Conservation (phyloP, 2,329 filamentous ascomycete genomes). For the Nothopassalora personata region DNA sequence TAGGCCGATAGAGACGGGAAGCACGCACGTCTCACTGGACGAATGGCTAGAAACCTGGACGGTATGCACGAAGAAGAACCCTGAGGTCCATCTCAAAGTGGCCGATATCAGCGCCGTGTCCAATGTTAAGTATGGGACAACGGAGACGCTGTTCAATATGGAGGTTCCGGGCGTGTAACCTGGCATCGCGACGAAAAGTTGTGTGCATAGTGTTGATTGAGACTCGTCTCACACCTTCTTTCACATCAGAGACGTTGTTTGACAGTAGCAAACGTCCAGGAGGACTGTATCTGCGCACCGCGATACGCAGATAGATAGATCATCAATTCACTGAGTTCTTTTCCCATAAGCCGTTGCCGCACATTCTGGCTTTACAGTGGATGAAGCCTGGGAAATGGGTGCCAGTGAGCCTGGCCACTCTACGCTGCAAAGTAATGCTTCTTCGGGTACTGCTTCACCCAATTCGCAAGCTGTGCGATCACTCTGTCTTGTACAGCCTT, state of each 20-base stretch:
- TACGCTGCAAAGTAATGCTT: constrained; percentile 16
- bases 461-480: constrained; percentile 48
- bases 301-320: too few relatives aligned
- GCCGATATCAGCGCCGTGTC: background rate
- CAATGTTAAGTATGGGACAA: background rate
- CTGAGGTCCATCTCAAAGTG: background rate
- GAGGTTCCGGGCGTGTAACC: background rate
- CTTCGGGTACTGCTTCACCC: constrained; percentile 46
- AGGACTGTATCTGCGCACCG: too few relatives aligned
- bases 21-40: background rate
- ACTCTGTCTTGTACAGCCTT: constrained; percentile 47
- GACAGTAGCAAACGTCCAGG: too few relatives aligned
- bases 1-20: background rate
- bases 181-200: background rate
- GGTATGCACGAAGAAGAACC: background rate
- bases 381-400: background rate
- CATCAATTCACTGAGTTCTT: too few relatives aligned
- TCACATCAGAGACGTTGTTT: too few relatives aligned
- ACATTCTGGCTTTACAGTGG: too few relatives aligned
- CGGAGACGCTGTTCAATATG: background rate
- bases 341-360: too few relatives aligned
- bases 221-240: too few relatives aligned
- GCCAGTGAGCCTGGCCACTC: too few relatives aligned
- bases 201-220: too few relatives aligned
- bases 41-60: background rate